These are phyloP conservation scores for Aquilaria yunnanensis DNA, from an alignment of 345 rosid species.

Conservation along the genomic window DNA sequence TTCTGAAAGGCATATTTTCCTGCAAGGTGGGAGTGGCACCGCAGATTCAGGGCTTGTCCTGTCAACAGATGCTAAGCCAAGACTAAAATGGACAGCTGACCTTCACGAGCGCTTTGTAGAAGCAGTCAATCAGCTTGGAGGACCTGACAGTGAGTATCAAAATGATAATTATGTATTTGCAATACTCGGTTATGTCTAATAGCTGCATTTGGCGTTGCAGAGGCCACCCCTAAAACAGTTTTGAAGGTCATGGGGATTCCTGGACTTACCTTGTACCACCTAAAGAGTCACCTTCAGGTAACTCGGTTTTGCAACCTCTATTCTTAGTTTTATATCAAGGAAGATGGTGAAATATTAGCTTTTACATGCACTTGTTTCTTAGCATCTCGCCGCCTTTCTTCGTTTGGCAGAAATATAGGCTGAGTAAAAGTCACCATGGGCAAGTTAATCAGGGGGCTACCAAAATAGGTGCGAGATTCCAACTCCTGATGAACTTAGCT, in stretches of 20 bases:
- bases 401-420: too few species aligned
- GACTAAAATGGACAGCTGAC: slow-evolving; percentile 88
- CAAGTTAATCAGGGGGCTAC: slow-evolving; percentile 43
- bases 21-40: slow-evolving; percentile 76
- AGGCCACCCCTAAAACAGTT: slow-evolving; percentile 95
- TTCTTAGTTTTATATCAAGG: too few species aligned
- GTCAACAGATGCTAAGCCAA: slow-evolving; percentile 87
- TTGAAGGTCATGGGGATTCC: slow-evolving; percentile 94
- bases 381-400: too few species aligned
- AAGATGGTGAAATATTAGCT: too few species aligned
- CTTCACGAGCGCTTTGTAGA: slow-evolving; percentile 91
- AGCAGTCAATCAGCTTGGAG: slow-evolving; percentile 94
- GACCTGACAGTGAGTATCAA: slow-evolving; percentile 75
- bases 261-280: slow-evolving; percentile 90
- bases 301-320: background rate
- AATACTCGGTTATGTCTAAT: too few species aligned
- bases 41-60: slow-evolving; percentile 94
- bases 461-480: slow-evolving; percentile 47
- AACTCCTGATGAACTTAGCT: background rate
- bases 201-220: slow-evolving; percentile 32
- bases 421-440: too few species aligned
- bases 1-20: slow-evolving; percentile 65
- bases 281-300: slow-evolving; percentile 97
- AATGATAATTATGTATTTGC: background rate
- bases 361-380: too few species aligned